Evolutionary conservation across 768 basidiomycete genomes (phyloP), one percentile per base, ranked within the genome.

Genomic region (Phlegmacium glaucopus): DNA sequence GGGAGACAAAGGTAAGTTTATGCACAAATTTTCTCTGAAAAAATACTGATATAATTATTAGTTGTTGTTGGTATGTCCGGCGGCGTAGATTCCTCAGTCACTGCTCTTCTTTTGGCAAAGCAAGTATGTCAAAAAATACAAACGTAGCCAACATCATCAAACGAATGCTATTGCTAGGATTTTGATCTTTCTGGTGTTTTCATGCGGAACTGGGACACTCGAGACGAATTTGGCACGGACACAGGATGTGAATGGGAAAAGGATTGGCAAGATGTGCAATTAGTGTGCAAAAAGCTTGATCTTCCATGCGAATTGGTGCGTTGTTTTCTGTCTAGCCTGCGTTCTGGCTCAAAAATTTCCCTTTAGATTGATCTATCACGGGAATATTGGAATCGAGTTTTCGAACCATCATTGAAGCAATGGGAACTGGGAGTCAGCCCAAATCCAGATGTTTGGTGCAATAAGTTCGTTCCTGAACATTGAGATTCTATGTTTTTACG

Each of bases 171-270:
- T 29, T 17, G 11, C 6, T 37, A 92, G 87, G 85, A 87, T 50
- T 87, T 82, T 53, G 83, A 93, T 58, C 73, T 95, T 2, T 87
- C 87, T 34, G 91, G 91, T 9, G 78, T 96, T 1, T 97, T 86
- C 65, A 98, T 98, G 94, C 80, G 91, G 16, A 97, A 98, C 50
- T 98, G 94, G 94, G 89, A 92, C 56, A 87, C 85, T 2, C 75
- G 85, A 34, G 89, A 93, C 58, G 91, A 94, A 66, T 80, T 75
- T 18, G 85, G 80, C 13, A 77, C 82, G 0, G 88, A 88, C 59
- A 74, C 72, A n/a, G 87, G 89, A 3, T 98, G 94, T 56, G 90
- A 94, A 63, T 98, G 94, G 94, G 87, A 97, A 67, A 86, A 83
- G 49, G 94, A 97, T 58, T 96, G 89, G 88, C 80, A 87, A 50